Percentiles rank a stretch among this genome's conserved stretches.
phyloP scores from a whole-genome alignment of 306 rosid species.

The Potentilla sterilis region DNA sequence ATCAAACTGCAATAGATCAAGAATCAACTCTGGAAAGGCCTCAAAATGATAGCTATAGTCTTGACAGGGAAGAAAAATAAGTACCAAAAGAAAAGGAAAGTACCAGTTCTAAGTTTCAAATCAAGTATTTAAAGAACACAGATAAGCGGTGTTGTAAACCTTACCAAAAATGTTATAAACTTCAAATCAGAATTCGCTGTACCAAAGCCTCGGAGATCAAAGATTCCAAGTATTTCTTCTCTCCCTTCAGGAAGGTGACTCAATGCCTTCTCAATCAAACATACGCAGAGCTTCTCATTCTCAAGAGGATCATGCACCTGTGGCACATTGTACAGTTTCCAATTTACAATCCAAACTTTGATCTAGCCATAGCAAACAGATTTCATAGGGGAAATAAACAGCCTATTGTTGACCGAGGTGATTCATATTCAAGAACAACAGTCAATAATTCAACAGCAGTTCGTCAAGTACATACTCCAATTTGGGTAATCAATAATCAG shows the following conservation, averaged over 20 bases:
- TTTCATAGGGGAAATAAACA: neutral
- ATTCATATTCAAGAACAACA: neutral
- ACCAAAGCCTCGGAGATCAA: slow-evolving; percentile 82
- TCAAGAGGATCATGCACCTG: slow-evolving; percentile 66
- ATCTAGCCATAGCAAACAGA: slow-evolving; percentile 1
- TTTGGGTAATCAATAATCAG: neutral
- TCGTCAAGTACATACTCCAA: neutral
- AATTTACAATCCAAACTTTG: slow-evolving; percentile 11
- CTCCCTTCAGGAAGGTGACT: slow-evolving; percentile 67
- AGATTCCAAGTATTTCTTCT: slow-evolving; percentile 66
- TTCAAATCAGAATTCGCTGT: slow-evolving; percentile 68
- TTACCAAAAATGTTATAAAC: slow-evolving; percentile 80
- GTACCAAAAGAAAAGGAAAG: neutral
- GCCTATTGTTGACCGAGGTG: neutral
- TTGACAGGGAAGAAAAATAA: neutral
- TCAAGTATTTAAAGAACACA: slow-evolving; percentile 6
- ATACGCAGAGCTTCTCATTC: slow-evolving; percentile 75
- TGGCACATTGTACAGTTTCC: slow-evolving; percentile 20
- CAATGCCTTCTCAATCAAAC: slow-evolving; percentile 76
- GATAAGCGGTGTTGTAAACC: slow-evolving; percentile 16
- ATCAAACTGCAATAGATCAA: slow-evolving; percentile 61
- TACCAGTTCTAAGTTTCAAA: slow-evolving; percentile 7
- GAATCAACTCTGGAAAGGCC: slow-evolving; percentile 12
- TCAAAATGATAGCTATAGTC: neutral
- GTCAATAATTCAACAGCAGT: neutral